These are phyloP conservation scores for Porogramme epimiltina DNA, from an alignment of 1,284 basidiomycete species.

Conservation along the genomic window DNA sequence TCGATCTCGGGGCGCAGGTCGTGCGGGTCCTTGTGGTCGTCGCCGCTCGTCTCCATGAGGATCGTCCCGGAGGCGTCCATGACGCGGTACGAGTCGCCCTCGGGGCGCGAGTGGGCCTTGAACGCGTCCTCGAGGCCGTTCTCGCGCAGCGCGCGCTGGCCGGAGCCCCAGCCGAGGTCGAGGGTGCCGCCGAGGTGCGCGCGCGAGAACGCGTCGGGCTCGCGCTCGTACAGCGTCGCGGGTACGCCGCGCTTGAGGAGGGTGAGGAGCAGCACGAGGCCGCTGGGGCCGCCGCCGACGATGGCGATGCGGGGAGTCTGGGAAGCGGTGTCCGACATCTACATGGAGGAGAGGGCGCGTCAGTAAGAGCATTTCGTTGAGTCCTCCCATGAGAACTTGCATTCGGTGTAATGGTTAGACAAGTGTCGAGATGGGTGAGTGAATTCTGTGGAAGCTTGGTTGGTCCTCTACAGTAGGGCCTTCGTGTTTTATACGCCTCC, in stretches of 20 bases:
- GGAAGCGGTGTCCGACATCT: no score
- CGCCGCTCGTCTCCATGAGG: not conserved
- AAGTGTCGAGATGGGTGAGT: no score
- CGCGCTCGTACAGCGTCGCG: slow-evolving; percentile 21
- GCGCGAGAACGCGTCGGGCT: slow-evolving; percentile 2
- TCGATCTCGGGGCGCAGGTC: slow-evolving; percentile 16
- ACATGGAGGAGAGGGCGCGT: no score
- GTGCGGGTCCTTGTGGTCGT: not conserved
- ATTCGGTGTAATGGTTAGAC: no score
- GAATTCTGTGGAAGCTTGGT: no score
- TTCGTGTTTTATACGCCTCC: no score
- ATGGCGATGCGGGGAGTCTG: slow-evolving; percentile 15
- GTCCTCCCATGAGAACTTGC: no score
- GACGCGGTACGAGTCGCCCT: not conserved
- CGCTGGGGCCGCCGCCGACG: slow-evolving; percentile 16
- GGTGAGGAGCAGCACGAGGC: slow-evolving; percentile 13
- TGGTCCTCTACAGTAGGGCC: no score
- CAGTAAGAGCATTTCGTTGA: no score
- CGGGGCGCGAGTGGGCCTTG: not conserved
- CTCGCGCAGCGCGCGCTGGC: slow-evolving; percentile 19
- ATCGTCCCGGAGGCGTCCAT: not conserved
- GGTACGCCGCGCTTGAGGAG: slow-evolving; percentile 14
- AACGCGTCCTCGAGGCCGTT: not conserved
- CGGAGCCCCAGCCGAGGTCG: slow-evolving; percentile 16
- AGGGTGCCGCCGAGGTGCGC: slow-evolving; percentile 17